Evolutionary conservation across 441 rosid genomes (phyloP).

Genomic region (Flueggea neowawraea): DNA sequence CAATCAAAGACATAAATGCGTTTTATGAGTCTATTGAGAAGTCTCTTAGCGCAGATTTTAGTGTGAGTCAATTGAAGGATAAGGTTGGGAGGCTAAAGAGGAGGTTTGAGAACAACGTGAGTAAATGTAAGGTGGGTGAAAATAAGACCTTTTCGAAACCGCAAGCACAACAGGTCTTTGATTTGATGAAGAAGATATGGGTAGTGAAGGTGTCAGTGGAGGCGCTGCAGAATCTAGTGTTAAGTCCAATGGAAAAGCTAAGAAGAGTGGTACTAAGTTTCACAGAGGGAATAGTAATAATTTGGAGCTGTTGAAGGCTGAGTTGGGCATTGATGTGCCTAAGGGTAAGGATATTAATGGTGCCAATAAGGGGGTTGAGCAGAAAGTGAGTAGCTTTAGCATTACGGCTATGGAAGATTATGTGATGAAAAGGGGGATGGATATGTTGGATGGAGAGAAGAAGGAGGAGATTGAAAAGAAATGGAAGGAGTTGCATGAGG

Average conservation of each 20-base stretch:
- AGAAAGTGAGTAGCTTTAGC: neutral
- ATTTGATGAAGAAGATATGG: constrained; percentile 40
- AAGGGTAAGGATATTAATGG: neutral
- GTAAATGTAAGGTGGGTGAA: constrained; percentile 29
- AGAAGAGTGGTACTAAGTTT: neutral
- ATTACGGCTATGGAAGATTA: constrained; percentile 20
- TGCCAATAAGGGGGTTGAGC: neutral
- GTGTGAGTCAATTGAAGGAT: constrained; percentile 30
- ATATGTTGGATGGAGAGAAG: constrained; percentile 21
- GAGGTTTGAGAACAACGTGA: constrained; percentile 30
- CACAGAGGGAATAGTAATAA: neutral
- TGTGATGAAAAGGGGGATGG: constrained; percentile 20
- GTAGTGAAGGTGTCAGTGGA: constrained; percentile 6
- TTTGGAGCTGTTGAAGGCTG: neutral
- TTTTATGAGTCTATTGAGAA: constrained; percentile 37
- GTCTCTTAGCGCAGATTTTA: constrained; percentile 33
- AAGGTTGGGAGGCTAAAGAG: constrained; percentile 42
- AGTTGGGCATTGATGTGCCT: neutral
- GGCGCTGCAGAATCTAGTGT: neutral
- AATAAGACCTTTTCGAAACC: constrained; percentile 23
- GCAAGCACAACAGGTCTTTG: constrained; percentile 36
- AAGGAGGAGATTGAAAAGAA: constrained; percentile 30
- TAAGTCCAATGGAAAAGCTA: neutral
- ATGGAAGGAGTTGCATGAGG: constrained; percentile 34
- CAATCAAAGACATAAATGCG: constrained; percentile 18